These are phyloP conservation scores for Rhizophagus prolifer DNA, from an alignment of 192 early-diverging fungal species.

Conservation along the genomic window DNA sequence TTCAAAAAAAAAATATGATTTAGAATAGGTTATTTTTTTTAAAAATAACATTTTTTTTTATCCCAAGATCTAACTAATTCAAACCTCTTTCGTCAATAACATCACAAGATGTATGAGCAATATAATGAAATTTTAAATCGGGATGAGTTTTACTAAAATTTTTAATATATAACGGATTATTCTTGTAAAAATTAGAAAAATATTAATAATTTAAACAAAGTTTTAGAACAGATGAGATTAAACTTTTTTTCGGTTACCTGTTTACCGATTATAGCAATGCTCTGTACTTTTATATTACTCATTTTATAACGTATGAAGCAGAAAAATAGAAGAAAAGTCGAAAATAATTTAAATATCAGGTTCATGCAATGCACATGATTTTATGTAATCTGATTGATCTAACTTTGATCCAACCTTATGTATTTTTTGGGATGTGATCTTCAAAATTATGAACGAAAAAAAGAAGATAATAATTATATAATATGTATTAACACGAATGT, in stretches of 20 bases:
- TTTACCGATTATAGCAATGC: constrained; percentile 26
- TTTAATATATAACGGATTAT: constrained; percentile 85
- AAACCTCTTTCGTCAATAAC: constrained; percentile 84
- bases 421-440: too few relatives aligned
- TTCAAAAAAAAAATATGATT: constrained; percentile 10
- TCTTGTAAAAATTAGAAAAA: constrained; percentile 44
- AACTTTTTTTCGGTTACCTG: not conserved
- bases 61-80: not conserved
- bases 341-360: too few relatives aligned
- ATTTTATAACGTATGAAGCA: not conserved
- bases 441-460: too few relatives aligned
- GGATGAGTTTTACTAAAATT: constrained; percentile 72
- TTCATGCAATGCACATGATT: too few relatives aligned
- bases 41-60: too few relatives aligned
- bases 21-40: not conserved
- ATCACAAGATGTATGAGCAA: constrained; percentile 90
- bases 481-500: too few relatives aligned
- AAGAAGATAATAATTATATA: too few relatives aligned
- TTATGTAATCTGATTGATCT: too few relatives aligned
- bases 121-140: constrained; percentile 86
- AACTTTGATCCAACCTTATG: too few relatives aligned
- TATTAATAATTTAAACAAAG: not conserved
- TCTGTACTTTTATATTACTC: constrained; percentile 28
- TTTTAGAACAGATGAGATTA: not conserved
- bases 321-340: not conserved